These are phyloP conservation scores for Coprinopsis strossmayeri DNA, from an alignment of 768 basidiomycete species.

Conservation along the genomic window DNA sequence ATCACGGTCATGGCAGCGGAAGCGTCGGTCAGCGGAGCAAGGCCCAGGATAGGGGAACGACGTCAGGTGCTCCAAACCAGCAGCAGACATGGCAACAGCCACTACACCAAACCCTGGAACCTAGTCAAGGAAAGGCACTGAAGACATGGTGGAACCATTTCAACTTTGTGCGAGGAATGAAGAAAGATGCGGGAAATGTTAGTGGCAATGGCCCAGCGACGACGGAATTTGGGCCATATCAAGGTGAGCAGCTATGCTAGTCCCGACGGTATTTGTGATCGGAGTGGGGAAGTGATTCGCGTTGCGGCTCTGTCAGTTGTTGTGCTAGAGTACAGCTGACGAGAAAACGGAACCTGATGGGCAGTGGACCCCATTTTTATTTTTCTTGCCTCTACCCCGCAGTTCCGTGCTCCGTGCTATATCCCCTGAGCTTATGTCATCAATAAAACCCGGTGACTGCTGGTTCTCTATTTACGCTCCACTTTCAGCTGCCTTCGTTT, in stretches of 20 bases:
- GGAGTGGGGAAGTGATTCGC: too few relatives aligned
- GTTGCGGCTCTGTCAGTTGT: too few relatives aligned
- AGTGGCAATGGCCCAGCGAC: neutral
- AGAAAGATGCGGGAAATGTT: constrained; percentile 39
- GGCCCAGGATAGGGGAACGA: neutral
- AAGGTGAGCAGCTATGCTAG: constrained; percentile 25
- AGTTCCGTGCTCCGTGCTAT: constrained; percentile 1
- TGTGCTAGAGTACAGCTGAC: too few relatives aligned
- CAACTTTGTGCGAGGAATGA: constrained; percentile 54
- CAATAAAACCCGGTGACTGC: neutral
- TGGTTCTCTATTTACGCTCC: neutral
- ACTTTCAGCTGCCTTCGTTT: neutral
- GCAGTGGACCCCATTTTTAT: neutral
- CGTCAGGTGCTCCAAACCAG: too few relatives aligned
- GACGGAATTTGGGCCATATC: neutral
- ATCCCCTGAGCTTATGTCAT: constrained; percentile 4
- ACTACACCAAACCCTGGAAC: neutral
- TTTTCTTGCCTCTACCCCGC: neutral
- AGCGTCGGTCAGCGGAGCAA: neutral
- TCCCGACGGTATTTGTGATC: neutral
- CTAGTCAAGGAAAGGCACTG: constrained; percentile 20
- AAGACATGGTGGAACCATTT: constrained; percentile 85
- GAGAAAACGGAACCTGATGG: too few relatives aligned
- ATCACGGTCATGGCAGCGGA: constrained; percentile 6
- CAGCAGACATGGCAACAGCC: neutral